phyloP scores from a whole-genome alignment of 148 eudicot genomes.

The Diospyros kaki region DNA sequence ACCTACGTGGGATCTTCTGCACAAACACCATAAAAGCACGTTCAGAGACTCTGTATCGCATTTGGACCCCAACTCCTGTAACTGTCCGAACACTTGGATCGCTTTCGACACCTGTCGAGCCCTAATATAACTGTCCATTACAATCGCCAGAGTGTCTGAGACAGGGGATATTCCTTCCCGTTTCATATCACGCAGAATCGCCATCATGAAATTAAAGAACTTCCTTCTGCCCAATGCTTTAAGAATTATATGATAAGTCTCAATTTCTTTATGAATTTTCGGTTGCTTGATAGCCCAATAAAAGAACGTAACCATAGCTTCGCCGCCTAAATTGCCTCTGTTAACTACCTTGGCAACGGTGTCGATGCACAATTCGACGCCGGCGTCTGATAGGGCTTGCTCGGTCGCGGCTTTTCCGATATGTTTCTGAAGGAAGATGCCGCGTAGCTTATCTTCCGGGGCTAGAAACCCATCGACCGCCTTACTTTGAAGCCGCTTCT shows the following conservation, averaged over 20 bases:
- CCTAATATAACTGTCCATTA: conserved; percentile 65
- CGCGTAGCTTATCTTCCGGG: conserved; percentile 73
- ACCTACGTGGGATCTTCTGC: conserved; percentile 55
- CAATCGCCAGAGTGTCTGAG: conserved; percentile 50
- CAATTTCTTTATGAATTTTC: conserved; percentile 25
- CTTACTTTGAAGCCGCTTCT: conserved; percentile 14
- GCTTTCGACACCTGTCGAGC: conserved; percentile 54
- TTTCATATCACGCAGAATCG: conserved; percentile 47
- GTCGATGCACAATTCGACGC: conserved; percentile 37
- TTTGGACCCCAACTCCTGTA: conserved; percentile 55
- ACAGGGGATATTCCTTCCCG: conserved; percentile 33
- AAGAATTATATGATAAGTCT: conserved; percentile 49
- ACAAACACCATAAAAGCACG: conserved; percentile 60
- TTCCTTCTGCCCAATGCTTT: conserved; percentile 85
- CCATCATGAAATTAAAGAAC: conserved; percentile 52
- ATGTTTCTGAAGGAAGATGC: conserved; percentile 78
- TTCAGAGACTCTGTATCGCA: conserved; percentile 51
- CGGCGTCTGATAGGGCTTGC: conserved; percentile 35
- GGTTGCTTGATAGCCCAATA: conserved; percentile 64
- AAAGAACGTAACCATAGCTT: conserved; percentile 63
- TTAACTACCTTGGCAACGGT: conserved; percentile 61
- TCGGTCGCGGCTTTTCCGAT: conserved; percentile 46
- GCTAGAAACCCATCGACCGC: conserved; percentile 48
- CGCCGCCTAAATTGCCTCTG: conserved; percentile 60
- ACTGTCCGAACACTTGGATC: conserved; percentile 42